Percentiles rank a stretch among this genome's conserved stretches.
These are phyloP conservation scores for Fonsecaea erecta DNA, from an alignment of 2,329 filamentous ascomycete species.

Conservation along the genomic window DNA sequence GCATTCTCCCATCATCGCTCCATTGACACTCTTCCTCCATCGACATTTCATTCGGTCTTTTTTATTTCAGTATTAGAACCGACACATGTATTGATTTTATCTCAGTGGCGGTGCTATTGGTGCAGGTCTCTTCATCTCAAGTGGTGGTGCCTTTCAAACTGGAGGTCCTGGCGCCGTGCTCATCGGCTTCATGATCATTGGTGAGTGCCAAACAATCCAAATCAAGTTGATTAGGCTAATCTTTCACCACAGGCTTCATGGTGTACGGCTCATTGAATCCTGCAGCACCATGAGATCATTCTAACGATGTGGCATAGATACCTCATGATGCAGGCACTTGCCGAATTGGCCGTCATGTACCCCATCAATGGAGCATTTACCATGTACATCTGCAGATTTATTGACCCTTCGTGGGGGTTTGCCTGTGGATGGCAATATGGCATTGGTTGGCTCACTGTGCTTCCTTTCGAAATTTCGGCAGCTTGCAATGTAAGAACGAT, in stretches of 20 bases:
- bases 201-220: slow-evolving; percentile 44
- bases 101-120: slow-evolving; percentile 39
- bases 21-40: too few species aligned
- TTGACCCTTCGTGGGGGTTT: slow-evolving; percentile 43
- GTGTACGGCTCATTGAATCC: slow-evolving; percentile 47
- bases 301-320: slow-evolving; percentile 40
- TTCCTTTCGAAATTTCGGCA: slow-evolving; percentile 55
- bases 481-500: slow-evolving; percentile 48
- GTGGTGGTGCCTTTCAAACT: slow-evolving; percentile 43
- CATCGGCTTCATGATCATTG: slow-evolving; percentile 76
- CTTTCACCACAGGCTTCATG: slow-evolving; percentile 46
- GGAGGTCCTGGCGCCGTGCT: slow-evolving; percentile 63
- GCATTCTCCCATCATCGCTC: neutral
- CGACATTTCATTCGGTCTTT: too few species aligned
- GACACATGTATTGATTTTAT: neutral
- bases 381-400: slow-evolving; percentile 59
- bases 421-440: slow-evolving; percentile 52
- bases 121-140: slow-evolving; percentile 50
- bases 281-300: slow-evolving; percentile 49
- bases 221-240: slow-evolving; percentile 32
- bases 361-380: slow-evolving; percentile 67
- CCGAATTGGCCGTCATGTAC: slow-evolving; percentile 65
- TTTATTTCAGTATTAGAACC: too few species aligned
- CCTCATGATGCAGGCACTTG: slow-evolving; percentile 60
- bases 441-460: slow-evolving; percentile 62